Percentiles rank a stretch among this genome's conserved stretches.
Conservation (phyloP, 345 rosid species). For the Carallia pectinifolia region DNA sequence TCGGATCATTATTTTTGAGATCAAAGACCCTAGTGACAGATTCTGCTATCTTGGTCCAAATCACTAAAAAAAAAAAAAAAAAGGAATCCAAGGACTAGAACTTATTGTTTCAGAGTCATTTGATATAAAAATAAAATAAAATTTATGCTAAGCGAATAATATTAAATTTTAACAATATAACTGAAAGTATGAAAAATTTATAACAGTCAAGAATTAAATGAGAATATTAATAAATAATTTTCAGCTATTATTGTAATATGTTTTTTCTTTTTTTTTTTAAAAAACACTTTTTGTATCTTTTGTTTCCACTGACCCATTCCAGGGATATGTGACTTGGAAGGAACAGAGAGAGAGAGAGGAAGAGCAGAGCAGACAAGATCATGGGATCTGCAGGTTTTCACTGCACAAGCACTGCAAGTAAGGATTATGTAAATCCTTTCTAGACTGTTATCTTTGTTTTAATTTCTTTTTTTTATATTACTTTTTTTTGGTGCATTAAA, state of each 20-base stretch:
- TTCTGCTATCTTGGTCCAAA: background rate
- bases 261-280: no score
- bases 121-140: background rate
- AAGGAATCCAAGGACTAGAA: conserved; percentile 16
- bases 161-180: no score
- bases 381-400: conserved; percentile 42
- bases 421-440: conserved; percentile 25
- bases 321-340: background rate
- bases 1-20: background rate
- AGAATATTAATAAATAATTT: no score
- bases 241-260: no score
- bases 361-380: conserved; percentile 16
- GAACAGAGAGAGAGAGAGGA: conserved; percentile 1
- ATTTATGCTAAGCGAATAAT: no score
- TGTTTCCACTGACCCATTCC: background rate
- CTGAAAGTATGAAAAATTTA: no score
- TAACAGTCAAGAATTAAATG: no score
- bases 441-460: background rate
- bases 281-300: background rate
- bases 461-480: background rate
- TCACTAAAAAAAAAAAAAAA: background rate
- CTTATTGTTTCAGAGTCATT: background rate
- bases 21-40: conserved; percentile 7
- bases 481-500: background rate
- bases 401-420: conserved; percentile 21